Base-by-base conservation (phyloP, 345 rosid genomes). In the Salix udensis region DNA sequence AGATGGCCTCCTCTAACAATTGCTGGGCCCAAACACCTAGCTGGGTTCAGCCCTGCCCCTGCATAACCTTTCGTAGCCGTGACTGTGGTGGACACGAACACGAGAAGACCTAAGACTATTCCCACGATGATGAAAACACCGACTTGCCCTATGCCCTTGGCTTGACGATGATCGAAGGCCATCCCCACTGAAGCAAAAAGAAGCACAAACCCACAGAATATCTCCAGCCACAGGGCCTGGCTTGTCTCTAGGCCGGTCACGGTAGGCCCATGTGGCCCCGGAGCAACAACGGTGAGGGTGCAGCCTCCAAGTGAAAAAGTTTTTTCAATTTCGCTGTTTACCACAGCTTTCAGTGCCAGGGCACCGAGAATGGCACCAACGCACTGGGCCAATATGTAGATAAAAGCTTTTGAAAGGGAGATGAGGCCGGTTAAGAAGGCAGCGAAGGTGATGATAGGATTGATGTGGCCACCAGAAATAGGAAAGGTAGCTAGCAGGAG, bases 31-130 rank as follows among this genome's bases (percentile, higher is more conserved):
- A 88, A 68, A 71, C 88, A 87, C 44, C 88, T 85, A 1, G 88
- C 87, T 0, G 88, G 89, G 68, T 85, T 88, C 77, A 88, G 46
- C 80, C 88, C 88, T 30, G 81, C 89, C 4, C 91, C 91, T 0
- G 83, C 84, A 53, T 87, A 88, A 0, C 86, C 86, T 73, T 78
- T 78, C 2, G 73, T 73, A 7, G 85, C 80, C 0, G 89, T 88
- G 21, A 85, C 85, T 0, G 85, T 77, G 0, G 87, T 82, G 4
- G 89, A 87, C 24, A 85, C 60, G 68, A 86, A 85, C 58, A 87
- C 86, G 0, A 84, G 44, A 16, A 85, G 52, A 4, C 88, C 88
- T 75, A 87, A 42, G 5, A 79, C 85, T 0, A 55, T 52, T 23
- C 87, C 91, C 52, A 81, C 78, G 21, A 82, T 69, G 1, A 60